A percentile compares a stretch with the other conserved stretches of the same genome.
Evolutionary conservation across 345 rosid species (phyloP).

Genomic region (Viola odorata): DNA sequence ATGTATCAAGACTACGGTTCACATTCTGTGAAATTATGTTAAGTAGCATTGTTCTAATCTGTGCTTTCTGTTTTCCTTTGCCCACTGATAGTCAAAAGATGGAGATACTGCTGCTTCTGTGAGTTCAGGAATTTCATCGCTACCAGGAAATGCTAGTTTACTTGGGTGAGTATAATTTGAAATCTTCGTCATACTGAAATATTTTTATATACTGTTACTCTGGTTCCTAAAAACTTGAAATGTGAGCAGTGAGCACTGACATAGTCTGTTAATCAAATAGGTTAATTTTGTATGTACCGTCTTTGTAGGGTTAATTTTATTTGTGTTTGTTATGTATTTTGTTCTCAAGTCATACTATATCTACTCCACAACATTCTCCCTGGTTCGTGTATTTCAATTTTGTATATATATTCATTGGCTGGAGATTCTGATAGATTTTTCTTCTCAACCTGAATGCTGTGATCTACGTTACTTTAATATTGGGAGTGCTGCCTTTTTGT

Average conservation of each 20-base stretch:
- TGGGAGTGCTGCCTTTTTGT: no score
- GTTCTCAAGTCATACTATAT: neutral
- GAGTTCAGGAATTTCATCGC: constrained; percentile 54
- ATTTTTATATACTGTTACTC: neutral
- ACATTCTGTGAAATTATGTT: no score
- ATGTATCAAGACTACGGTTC: no score
- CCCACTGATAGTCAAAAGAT: constrained; percentile 37
- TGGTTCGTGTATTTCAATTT: no score
- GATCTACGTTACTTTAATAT: no score
- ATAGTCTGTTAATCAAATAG: neutral
- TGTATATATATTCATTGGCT: no score
- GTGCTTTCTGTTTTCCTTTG: constrained; percentile 3
- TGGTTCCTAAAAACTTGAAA: neutral
- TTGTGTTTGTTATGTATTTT: neutral
- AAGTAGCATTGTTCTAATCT: no score
- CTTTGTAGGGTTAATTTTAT: neutral
- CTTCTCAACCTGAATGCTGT: no score
- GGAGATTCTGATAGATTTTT: no score
- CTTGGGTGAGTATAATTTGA: constrained; percentile 60
- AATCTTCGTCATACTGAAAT: constrained; percentile 1
- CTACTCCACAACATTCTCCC: no score
- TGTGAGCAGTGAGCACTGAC: neutral
- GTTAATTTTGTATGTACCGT: neutral
- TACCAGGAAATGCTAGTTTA: constrained; percentile 82
- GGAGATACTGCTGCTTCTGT: constrained; percentile 51